Evolutionary conservation across 345 rosid species (phyloP).

Genomic region (Leavenworthia alabamica): DNA sequence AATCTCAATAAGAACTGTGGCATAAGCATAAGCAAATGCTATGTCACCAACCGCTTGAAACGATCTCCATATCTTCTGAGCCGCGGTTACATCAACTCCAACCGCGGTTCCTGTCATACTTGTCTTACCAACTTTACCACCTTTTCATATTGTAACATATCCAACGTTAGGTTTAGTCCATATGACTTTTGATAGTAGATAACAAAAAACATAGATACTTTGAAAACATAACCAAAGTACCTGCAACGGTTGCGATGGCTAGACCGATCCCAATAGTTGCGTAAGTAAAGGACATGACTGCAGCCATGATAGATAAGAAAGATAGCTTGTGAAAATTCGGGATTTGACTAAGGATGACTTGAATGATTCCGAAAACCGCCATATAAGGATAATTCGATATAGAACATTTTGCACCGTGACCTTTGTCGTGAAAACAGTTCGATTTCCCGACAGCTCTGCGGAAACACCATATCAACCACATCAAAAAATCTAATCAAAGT

Average conservation of each 20-base stretch:
- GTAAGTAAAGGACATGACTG: conserved; percentile 88
- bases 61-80: conserved; percentile 71
- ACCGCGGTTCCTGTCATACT: conserved; percentile 47
- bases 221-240: conserved; percentile 1
- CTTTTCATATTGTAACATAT: conserved; percentile 14
- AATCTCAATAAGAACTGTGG: conserved; percentile 74
- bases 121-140: conserved; percentile 38
- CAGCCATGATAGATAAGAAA: conserved; percentile 72
- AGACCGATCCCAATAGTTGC: conserved; percentile 73
- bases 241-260: conserved; percentile 47
- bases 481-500: not conserved
- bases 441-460: conserved; percentile 70
- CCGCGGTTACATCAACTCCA: conserved; percentile 61
- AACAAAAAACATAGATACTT: not conserved
- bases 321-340: conserved; percentile 83
- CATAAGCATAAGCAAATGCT: conserved; percentile 81
- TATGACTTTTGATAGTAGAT: not conserved
- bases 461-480: not conserved
- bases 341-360: conserved; percentile 70
- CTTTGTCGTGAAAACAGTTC: conserved; percentile 65
- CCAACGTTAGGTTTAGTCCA: not conserved
- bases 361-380: conserved; percentile 59
- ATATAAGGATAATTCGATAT: conserved; percentile 53
- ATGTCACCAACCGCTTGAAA: conserved; percentile 83
- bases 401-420: conserved; percentile 45